Conservation (phyloP, 192 early-diverging fungal species). For the Coemansia sp. region DNA sequence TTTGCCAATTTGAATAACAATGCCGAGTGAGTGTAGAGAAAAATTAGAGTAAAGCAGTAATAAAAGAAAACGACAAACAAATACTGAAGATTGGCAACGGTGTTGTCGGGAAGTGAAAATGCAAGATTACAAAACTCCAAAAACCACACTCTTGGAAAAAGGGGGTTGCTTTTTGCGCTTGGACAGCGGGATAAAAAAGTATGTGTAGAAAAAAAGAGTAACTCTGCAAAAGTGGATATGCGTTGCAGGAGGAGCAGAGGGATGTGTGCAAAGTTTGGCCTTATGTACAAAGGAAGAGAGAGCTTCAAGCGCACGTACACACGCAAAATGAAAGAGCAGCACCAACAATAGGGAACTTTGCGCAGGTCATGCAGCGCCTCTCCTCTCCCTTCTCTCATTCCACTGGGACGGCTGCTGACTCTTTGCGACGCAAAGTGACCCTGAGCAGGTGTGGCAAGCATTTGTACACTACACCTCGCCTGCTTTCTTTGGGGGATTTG, state of each 20-base stretch:
- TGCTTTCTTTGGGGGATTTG: constrained; percentile 1
- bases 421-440: neutral
- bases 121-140: neutral
- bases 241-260: neutral
- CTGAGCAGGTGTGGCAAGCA: neutral
- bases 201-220: neutral
- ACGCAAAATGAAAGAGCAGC: neutral
- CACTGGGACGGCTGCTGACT: neutral
- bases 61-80: neutral
- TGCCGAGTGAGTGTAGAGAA: neutral
- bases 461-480: constrained; percentile 3
- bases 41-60: constrained; percentile 11
- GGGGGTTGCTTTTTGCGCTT: neutral
- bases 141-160: neutral
- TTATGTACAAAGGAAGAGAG: neutral
- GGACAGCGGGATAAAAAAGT: neutral
- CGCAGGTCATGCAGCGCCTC: constrained; percentile 7
- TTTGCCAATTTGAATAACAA: neutral
- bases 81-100: neutral
- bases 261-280: neutral
- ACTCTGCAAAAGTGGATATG: neutral
- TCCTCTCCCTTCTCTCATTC: neutral
- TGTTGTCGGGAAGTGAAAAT: neutral
- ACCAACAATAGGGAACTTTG: neutral
- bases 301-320: neutral